Conservation (phyloP, 345 rosid genomes). For the Hibiscus mutabilis region DNA sequence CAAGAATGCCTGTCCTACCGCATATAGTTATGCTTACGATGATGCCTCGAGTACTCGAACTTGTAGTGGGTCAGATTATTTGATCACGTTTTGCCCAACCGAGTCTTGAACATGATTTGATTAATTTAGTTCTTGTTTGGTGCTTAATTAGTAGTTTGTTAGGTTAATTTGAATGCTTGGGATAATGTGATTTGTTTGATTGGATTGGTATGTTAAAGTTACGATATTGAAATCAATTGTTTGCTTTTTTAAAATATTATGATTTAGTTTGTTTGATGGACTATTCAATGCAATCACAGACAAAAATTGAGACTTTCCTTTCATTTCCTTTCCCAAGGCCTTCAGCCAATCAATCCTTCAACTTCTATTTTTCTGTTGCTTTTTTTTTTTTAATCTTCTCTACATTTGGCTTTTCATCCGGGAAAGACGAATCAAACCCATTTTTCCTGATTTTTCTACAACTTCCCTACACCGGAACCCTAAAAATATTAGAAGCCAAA, state of each 20-base stretch:
- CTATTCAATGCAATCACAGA: neutral
- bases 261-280: neutral
- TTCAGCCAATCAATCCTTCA: constrained; percentile 24
- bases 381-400: constrained; percentile 21
- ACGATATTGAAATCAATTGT: neutral
- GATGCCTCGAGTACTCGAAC: constrained; percentile 79
- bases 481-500: constrained; percentile 7
- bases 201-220: no score
- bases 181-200: neutral
- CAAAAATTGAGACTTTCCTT: constrained; percentile 1
- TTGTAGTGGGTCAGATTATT: constrained; percentile 63
- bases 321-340: constrained; percentile 21
- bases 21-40: constrained; percentile 89
- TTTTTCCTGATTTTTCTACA: constrained; percentile 7
- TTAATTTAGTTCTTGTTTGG: neutral
- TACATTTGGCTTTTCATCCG: constrained; percentile 32
- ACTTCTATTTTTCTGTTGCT: no score
- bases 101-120: constrained; percentile 6
- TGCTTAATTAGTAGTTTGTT: neutral
- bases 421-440: constrained; percentile 22
- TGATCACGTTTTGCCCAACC: constrained; percentile 72
- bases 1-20: constrained; percentile 77
- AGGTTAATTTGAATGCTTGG: neutral
- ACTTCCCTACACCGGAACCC: constrained; percentile 20
- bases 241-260: neutral